Conservation (phyloP, 2,329 filamentous ascomycete species). For the Penicillium sclerotigenum region DNA sequence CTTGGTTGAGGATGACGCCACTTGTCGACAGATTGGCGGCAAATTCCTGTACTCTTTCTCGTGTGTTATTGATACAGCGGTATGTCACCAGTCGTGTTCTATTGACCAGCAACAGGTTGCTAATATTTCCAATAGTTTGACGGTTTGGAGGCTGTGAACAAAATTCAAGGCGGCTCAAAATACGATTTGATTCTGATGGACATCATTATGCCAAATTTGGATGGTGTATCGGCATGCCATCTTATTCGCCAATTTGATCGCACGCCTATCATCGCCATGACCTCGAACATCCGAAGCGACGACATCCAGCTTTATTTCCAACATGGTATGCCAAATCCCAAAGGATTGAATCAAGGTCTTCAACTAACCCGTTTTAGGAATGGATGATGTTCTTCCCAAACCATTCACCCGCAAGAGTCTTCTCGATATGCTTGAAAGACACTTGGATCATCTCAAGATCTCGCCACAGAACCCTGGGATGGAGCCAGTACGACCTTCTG, state of each 20-base stretch:
- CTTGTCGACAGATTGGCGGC: conserved; percentile 63
- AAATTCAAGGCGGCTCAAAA: conserved; percentile 65
- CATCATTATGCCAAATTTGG: conserved; percentile 95
- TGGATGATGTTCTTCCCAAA: conserved; percentile 96
- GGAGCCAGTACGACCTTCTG: conserved; percentile 45
- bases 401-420: conserved; percentile 90
- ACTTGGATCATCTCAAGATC: conserved; percentile 79
- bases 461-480: conserved; percentile 51
- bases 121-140: conserved; percentile 59
- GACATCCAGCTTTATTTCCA: conserved; percentile 97
- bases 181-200: conserved; percentile 79
- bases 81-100: conserved; percentile 41
- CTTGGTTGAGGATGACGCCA: conserved; percentile 79
- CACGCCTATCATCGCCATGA: conserved; percentile 94
- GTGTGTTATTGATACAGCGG: conserved; percentile 61
- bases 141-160: conserved; percentile 86
- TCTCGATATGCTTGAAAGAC: conserved; percentile 80
- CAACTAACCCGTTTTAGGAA: conserved; percentile 58
- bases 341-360: not conserved
- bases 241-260: conserved; percentile 85
- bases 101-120: conserved; percentile 3
- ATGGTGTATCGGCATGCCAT: conserved; percentile 91
- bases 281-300: conserved; percentile 93
- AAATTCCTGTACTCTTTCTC: conserved; percentile 65
- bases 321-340: conserved; percentile 64